Evolutionary conservation across 2,329 filamentous ascomycete species (phyloP).

Genomic region (Xylariaceae sp.): DNA sequence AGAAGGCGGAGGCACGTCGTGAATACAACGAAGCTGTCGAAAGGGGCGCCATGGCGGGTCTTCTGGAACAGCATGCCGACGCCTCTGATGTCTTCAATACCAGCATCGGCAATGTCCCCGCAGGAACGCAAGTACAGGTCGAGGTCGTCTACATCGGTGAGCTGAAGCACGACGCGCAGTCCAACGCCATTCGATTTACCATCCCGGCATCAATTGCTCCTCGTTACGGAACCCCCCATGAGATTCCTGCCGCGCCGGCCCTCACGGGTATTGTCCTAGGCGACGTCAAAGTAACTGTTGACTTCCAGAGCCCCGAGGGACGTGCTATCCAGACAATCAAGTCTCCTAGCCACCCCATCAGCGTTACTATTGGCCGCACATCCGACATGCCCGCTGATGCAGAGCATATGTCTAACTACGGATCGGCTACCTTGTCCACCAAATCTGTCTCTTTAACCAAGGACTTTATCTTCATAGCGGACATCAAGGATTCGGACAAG

Average conservation of each 20-base stretch:
- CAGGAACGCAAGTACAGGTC: conserved; percentile 4
- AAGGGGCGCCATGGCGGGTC: conserved; percentile 5
- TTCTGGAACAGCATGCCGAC: conserved; percentile 14
- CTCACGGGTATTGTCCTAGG: background rate
- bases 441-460: conserved; percentile 3
- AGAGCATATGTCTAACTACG: conserved; percentile 7
- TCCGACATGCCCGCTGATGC: conserved; percentile 9
- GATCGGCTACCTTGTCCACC: conserved; percentile 14
- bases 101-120: conserved; percentile 11
- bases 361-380: conserved; percentile 13
- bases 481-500: conserved; percentile 6
- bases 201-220: conserved; percentile 18
- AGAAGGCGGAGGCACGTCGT: conserved; percentile 14
- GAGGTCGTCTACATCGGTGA: conserved; percentile 17
- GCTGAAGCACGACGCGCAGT: conserved; percentile 13
- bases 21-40: conserved; percentile 11
- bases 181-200: conserved; percentile 15
- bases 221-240: conserved; percentile 9
- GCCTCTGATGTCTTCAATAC: conserved; percentile 17
- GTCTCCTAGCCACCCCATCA: conserved; percentile 16
- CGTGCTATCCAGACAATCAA: conserved; percentile 13
- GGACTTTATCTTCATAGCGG: conserved; percentile 16
- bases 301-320: conserved; percentile 14
- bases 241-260: background rate
- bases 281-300: conserved; percentile 8